Evolutionary conservation across 352 stramenopile species (phyloP), one percentile per base, ranked within the genome.

Genomic region (Saprolegnia diclina): DNA sequence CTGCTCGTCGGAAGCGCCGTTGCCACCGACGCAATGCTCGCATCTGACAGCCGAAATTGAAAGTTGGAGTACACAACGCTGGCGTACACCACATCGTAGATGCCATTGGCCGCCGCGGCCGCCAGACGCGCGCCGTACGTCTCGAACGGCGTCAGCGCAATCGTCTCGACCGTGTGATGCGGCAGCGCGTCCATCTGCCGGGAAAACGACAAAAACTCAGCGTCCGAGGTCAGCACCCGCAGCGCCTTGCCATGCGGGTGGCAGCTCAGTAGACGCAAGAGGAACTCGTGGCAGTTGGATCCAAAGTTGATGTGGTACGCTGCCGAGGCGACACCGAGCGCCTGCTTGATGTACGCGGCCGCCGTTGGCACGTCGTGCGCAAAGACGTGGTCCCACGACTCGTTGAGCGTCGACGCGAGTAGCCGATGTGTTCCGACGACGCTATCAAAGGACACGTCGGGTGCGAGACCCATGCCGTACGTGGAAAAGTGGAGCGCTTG

Each of bases 31-130:
- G 53, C 38, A 38, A 69, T 37, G 9, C 38, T 42, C 16, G 22
- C 29, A 62, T 69, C 63, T 9, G 10, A 22, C 9, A 69, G 37
- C 6, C 46, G 45, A 26, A 48, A 59, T 7, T 69, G 63, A 13
- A 38, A 57, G 37, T 69, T 69, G 63, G 63, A 69, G 35, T 69
- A 69, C 2, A 69, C 63, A 16, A 42, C 42, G 21, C 63, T 69
- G 35, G 22, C 50, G 32, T 67, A 45, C 1, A 67, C 61, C 0
- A 67, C 19, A 9, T 67, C 29, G 48, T 69, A 52, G 3, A 4
- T n/a, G n/a, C 52, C 35, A 1, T 3, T 42, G 16, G 24, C 35
- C 16, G 35, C 52, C 19, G 24, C 35, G 3, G 52, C 52, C 4
- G 63, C 44, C 5, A 61, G 14, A 21, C 35, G 42, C 13, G n/a